Evolutionary conservation across 495 filamentous ascomycete species (phyloP), one percentile per base, ranked within the genome.

Genomic region (Xylaria nigripes): DNA sequence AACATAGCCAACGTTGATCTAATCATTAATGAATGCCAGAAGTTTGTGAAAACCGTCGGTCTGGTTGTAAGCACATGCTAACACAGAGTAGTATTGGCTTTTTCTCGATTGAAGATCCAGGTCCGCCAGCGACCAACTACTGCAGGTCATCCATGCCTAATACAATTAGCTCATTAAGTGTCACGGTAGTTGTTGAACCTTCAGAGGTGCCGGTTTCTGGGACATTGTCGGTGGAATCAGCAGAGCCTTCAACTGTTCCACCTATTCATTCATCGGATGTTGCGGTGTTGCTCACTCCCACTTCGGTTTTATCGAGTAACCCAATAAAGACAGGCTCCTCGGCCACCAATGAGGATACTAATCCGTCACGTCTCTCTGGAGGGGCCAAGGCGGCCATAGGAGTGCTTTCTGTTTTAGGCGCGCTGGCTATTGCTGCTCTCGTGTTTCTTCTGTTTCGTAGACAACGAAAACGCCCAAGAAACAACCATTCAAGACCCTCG

Each of bases 1-100:
- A 48, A 52, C 47, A 32, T 30, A 76, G 73, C 72, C 16, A 72
- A 63, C 52, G 69, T 75, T 49, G 68, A 70, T 50, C 56, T 63
- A 49, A 71, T 77, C 48, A 75, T 76, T 68, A 77, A 73, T 60
- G 68, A 61, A 45, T 77, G 73, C 45, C 67, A 74, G 45, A 70
- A 71, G 74, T 76, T 57, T 65, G 73, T 53, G 32, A 21, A 42
- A 21, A 24, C 24, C 1, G 13, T n/a, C 10, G 29, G 19, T n/a
- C 7, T 38, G 13, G 16, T 25, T 18, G 21, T 25, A 43, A 24
- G 46, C 16, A 41, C 19, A 23, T 13, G 18, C 41, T 58, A 22
- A 63, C 29, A 15, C 42, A 19, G 27, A 22, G 6, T 53, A 73
- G 73, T 49, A 64, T 68, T 46, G 72, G 74, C 6, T 64, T 64